Conservation (phyloP, 164 flowering plant genomes). For the Protea cynaroides region DNA sequence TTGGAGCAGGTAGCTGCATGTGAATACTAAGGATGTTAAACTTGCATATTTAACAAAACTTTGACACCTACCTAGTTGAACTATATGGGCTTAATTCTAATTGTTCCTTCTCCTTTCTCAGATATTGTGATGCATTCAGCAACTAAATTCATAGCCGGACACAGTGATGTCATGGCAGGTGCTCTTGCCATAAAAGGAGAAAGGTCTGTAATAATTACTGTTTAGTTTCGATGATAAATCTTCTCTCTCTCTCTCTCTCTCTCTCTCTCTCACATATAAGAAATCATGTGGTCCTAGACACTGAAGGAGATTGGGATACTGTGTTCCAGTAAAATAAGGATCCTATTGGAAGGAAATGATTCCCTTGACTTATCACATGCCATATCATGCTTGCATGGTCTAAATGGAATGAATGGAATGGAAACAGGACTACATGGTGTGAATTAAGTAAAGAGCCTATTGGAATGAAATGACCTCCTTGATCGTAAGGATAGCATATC, state of each 20-base stretch:
- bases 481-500: too few relatives aligned
- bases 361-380: too few relatives aligned
- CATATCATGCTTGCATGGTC: too few relatives aligned
- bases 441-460: too few relatives aligned
- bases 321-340: not conserved
- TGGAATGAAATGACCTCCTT: too few relatives aligned
- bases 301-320: too few relatives aligned
- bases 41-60: not conserved
- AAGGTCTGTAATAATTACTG: conserved; percentile 36
- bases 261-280: too few relatives aligned
- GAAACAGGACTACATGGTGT: too few relatives aligned
- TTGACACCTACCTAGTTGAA: conserved; percentile 1
- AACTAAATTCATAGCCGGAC: conserved; percentile 93
- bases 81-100: conserved; percentile 1
- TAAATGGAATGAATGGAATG: too few relatives aligned
- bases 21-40: not conserved
- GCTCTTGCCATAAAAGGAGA: conserved; percentile 89
- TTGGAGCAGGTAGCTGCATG: conserved; percentile 77
- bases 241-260: too few relatives aligned
- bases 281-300: too few relatives aligned
- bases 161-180: conserved; percentile 96
- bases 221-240: too few relatives aligned
- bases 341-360: not conserved
- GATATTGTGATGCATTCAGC: conserved; percentile 99
- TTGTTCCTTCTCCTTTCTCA: conserved; percentile 20